These are phyloP conservation scores for Ogataea paradorogensis DNA, from an alignment of 805 yeast genomes.

Conservation along the genomic window DNA sequence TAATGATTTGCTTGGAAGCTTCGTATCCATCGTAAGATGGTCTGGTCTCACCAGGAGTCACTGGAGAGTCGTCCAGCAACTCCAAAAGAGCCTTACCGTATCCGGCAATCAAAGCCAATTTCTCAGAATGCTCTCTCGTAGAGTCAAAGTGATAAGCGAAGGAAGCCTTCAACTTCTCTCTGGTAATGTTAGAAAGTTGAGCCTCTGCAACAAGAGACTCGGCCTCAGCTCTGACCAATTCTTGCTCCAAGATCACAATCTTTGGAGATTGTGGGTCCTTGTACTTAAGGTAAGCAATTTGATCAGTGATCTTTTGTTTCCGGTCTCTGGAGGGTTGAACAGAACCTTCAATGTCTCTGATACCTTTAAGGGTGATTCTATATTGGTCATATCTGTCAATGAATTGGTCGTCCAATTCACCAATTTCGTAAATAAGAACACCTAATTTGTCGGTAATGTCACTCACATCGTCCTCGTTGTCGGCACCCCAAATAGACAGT, in stretches of 20 bases:
- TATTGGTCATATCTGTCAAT: constrained; percentile 84
- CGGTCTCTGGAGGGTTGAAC: constrained; percentile 88
- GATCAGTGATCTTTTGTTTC: constrained; percentile 80
- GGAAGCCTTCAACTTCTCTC: constrained; percentile 83
- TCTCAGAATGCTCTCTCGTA: constrained; percentile 80
- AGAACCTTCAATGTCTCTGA: constrained; percentile 81
- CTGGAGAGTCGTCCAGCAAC: constrained; percentile 79
- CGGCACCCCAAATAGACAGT: constrained; percentile 83
- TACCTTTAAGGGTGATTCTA: constrained; percentile 75
- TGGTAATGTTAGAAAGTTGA: constrained; percentile 81
- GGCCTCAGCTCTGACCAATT: constrained; percentile 87
- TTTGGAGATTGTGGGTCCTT: constrained; percentile 84
- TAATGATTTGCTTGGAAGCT: constrained; percentile 82
- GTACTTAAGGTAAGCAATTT: constrained; percentile 79
- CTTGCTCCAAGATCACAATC: constrained; percentile 80
- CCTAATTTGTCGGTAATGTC: constrained; percentile 88
- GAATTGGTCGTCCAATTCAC: constrained; percentile 84
- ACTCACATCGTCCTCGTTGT: constrained; percentile 79
- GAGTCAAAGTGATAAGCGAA: constrained; percentile 84
- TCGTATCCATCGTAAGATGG: constrained; percentile 87
- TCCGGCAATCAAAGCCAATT: constrained; percentile 81
- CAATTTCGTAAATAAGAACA: constrained; percentile 75
- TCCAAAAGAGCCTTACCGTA: constrained; percentile 85
- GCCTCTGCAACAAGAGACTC: constrained; percentile 91
- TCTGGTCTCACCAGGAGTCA: constrained; percentile 90